Conservation (phyloP, 225 moss, liverwort and hornwort genomes). For the Physcomitrellopsis africana region DNA sequence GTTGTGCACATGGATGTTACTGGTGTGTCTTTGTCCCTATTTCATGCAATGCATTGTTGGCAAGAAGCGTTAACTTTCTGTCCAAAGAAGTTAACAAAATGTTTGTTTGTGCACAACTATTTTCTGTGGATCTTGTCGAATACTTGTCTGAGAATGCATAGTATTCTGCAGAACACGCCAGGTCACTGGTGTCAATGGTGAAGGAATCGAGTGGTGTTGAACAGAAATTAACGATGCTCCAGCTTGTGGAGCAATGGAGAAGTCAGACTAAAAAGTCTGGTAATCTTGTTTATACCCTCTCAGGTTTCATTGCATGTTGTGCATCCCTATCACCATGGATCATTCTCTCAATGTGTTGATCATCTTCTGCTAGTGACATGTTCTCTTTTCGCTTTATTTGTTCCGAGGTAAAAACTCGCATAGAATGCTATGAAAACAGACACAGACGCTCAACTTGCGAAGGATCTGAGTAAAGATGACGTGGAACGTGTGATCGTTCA, state of each 20-base stretch:
- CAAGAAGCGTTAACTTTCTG: not conserved
- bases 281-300: constrained; percentile 27
- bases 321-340: constrained; percentile 1
- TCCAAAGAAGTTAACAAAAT: not conserved
- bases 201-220: constrained; percentile 65
- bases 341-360: not conserved
- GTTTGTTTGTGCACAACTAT: constrained; percentile 2
- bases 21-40: constrained; percentile 48
- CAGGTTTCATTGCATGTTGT: constrained; percentile 12
- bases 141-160: constrained; percentile 23
- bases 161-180: constrained; percentile 72
- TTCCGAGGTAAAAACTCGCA: constrained; percentile 15
- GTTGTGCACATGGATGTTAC: constrained; percentile 84
- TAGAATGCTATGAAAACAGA: constrained; percentile 38
- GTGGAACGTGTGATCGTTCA: constrained; percentile 89
- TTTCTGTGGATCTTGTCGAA: constrained; percentile 1
- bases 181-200: constrained; percentile 72
- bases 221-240: constrained; percentile 89
- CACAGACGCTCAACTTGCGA: constrained; percentile 61
- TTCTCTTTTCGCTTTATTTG: not conserved
- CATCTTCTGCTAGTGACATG: not conserved
- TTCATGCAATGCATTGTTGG: constrained; percentile 9
- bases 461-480: constrained; percentile 93
- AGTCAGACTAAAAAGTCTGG: constrained; percentile 80
- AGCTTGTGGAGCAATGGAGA: constrained; percentile 92